These are phyloP conservation scores for Zygosaccharomyces pseudobailii DNA, from an alignment of 1,139 yeast species.

Conservation along the genomic window DNA sequence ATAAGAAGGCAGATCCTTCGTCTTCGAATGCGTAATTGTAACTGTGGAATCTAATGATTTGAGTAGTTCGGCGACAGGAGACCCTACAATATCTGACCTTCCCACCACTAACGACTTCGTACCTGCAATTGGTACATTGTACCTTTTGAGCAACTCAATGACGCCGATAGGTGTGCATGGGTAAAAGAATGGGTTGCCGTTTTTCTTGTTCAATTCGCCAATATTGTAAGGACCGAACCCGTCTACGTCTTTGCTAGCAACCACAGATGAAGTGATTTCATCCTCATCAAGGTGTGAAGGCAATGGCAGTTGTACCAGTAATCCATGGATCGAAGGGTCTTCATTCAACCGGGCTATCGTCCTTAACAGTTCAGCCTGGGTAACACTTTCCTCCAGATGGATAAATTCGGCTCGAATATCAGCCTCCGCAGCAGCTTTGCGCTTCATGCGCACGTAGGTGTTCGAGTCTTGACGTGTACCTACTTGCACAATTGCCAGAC, in stretches of 20 bases:
- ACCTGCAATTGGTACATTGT: slow-evolving; percentile 64
- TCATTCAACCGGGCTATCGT: slow-evolving; percentile 61
- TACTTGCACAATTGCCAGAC: slow-evolving; percentile 80
- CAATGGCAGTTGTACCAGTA: slow-evolving; percentile 85
- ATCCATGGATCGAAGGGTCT: slow-evolving; percentile 72
- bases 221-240: slow-evolving; percentile 90
- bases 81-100: slow-evolving; percentile 93
- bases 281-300: slow-evolving; percentile 80
- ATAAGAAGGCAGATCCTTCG: slow-evolving; percentile 56
- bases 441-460: slow-evolving; percentile 92
- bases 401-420: slow-evolving; percentile 67
- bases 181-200: slow-evolving; percentile 77
- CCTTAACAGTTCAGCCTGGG: slow-evolving; percentile 56
- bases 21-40: slow-evolving; percentile 63
- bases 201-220: slow-evolving; percentile 87
- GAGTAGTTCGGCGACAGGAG: slow-evolving; percentile 82
- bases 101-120: slow-evolving; percentile 92
- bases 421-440: slow-evolving; percentile 86
- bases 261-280: slow-evolving; percentile 70
- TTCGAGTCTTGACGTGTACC: slow-evolving; percentile 87
- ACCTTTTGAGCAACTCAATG: slow-evolving; percentile 63
- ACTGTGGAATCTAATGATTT: slow-evolving; percentile 80
- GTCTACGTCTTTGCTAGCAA: slow-evolving; percentile 84
- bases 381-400: slow-evolving; percentile 50
- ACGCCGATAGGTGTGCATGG: slow-evolving; percentile 98